A percentile compares a stretch with the other conserved stretches of the same genome.
phyloP scores from a whole-genome alignment of 495 filamentous ascomycete genomes.

The Hypoxylon perforatum region DNA sequence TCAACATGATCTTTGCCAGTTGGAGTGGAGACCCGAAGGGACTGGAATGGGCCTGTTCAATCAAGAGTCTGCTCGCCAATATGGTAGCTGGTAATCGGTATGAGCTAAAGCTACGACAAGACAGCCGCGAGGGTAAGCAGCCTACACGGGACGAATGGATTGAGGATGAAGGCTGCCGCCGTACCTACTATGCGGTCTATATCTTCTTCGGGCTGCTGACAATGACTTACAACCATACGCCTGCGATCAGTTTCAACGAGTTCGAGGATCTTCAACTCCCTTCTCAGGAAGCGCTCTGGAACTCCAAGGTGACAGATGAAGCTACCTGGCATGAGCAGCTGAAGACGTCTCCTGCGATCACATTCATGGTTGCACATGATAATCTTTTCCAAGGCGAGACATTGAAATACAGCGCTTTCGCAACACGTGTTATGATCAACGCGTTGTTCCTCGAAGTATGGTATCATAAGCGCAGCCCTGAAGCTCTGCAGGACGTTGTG shows the following conservation, averaged over 20 bases:
- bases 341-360: slow-evolving; percentile 74
- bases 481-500: slow-evolving; percentile 94
- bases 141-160: slow-evolving; percentile 93
- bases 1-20: slow-evolving; percentile 99
- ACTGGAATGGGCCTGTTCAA: slow-evolving; percentile 97
- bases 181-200: slow-evolving; percentile 99
- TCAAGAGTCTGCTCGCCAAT: slow-evolving; percentile 96
- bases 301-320: slow-evolving; percentile 80
- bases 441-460: slow-evolving; percentile 98
- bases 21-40: slow-evolving; percentile 99
- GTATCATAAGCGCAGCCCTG: slow-evolving; percentile 97
- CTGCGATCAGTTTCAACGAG: slow-evolving; percentile 96
- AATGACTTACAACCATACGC: slow-evolving; percentile 96
- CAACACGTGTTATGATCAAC: slow-evolving; percentile 98
- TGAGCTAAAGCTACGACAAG: slow-evolving; percentile 90
- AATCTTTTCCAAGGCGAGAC: slow-evolving; percentile 93
- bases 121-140: slow-evolving; percentile 81
- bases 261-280: slow-evolving; percentile 93
- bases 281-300: slow-evolving; percentile 95
- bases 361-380: slow-evolving; percentile 93
- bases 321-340: slow-evolving; percentile 83
- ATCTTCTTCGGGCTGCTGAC: slow-evolving; percentile 98
- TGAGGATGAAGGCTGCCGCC: slow-evolving; percentile 94
- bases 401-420: slow-evolving; percentile 95
- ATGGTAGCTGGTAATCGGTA: slow-evolving; percentile 99